Base-by-base conservation (phyloP, 163 green algal genomes). In the Scenedesmus sp. region DNA sequence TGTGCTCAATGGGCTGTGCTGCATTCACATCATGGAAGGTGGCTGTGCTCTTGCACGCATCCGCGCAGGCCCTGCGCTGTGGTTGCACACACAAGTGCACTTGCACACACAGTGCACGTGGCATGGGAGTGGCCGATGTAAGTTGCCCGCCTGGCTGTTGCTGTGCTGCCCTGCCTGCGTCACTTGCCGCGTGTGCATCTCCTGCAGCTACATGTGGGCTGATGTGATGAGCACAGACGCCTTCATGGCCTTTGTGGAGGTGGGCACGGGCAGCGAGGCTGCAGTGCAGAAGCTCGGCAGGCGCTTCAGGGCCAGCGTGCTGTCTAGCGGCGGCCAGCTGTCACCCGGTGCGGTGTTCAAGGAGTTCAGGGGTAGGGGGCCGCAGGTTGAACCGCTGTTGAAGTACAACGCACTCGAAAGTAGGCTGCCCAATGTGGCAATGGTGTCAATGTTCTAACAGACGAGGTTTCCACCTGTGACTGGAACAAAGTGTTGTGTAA, bases 181-280 rank as follows among this genome's bases (percentile, higher is more conserved):
- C 22, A 51, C 70, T 7, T 42, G 82, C 51, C 79, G 44, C 51
- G 15, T 49, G 70, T 40, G 22, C 49, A 16, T 4, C 37, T 46
- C 43, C 26, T 65, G 65, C 85, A 90, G 85, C 72, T 90, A 90
- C 35, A 61, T 90, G 72, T 90, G 85, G 85, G 70, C 85, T 53
- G 85, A 90, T 24, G 72, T 90, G 70, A 85, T 90, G 85, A 85
- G 70, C 43, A n/a, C 85, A 1, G 85, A 90, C 40, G 70, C 46
- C 20, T 84, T 73, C 49, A 68, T 68, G 30, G 85, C 85, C 24
- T 90, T 90, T 53, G 35, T 76, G 30, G 85, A 90, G 53, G 85
- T 40, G 3, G 85, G 85, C 43, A 85, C 78, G 3, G 37, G 30
- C 49, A 90, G 78, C 24, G n/a, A 89, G 2, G n/a, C 40, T 13